phyloP scores from a whole-genome alignment of 2,329 filamentous ascomycete genomes.

The Ophiocordyceps camponoti-leonardi region DNA sequence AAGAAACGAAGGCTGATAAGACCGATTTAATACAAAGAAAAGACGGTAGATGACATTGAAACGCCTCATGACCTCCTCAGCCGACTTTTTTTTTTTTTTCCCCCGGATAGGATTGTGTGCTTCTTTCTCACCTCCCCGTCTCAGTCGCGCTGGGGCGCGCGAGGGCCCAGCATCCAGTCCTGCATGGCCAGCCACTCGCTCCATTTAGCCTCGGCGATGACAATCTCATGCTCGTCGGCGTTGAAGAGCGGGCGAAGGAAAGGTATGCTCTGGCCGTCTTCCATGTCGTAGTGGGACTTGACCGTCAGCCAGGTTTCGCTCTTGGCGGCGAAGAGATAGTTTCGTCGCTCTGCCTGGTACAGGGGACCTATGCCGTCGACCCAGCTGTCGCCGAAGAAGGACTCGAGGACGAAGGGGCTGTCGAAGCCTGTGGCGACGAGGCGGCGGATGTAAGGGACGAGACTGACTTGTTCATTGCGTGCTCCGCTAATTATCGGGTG shows the following conservation, averaged over 20 bases:
- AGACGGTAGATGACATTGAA: too few species aligned
- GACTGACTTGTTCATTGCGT: slow-evolving; percentile 5
- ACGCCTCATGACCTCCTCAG: slow-evolving; percentile 7
- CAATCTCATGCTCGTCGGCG: slow-evolving; percentile 63
- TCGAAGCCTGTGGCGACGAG: slow-evolving; percentile 88
- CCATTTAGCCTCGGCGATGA: slow-evolving; percentile 70
- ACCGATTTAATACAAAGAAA: too few species aligned
- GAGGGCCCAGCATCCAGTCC: slow-evolving; percentile 92
- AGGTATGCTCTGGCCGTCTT: slow-evolving; percentile 65
- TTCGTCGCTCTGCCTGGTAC: slow-evolving; percentile 77
- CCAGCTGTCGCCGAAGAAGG: slow-evolving; percentile 97
- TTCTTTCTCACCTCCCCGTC: too few species aligned
- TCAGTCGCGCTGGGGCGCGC: slow-evolving; percentile 46
- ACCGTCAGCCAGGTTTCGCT: slow-evolving; percentile 78
- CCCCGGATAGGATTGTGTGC: too few species aligned
- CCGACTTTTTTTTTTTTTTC: too few species aligned
- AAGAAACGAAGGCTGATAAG: too few species aligned
- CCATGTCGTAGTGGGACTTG: slow-evolving; percentile 82
- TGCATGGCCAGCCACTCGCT: slow-evolving; percentile 94
- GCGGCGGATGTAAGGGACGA: slow-evolving; percentile 80
- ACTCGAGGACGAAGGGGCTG: slow-evolving; percentile 68
- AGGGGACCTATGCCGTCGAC: slow-evolving; percentile 59
- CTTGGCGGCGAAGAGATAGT: slow-evolving; percentile 92
- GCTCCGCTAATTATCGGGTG: too few species aligned
- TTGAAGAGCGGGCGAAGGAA: slow-evolving; percentile 73